Base-by-base conservation (phyloP, 169 alveolate species). In the Eimeria sp. region DNA sequence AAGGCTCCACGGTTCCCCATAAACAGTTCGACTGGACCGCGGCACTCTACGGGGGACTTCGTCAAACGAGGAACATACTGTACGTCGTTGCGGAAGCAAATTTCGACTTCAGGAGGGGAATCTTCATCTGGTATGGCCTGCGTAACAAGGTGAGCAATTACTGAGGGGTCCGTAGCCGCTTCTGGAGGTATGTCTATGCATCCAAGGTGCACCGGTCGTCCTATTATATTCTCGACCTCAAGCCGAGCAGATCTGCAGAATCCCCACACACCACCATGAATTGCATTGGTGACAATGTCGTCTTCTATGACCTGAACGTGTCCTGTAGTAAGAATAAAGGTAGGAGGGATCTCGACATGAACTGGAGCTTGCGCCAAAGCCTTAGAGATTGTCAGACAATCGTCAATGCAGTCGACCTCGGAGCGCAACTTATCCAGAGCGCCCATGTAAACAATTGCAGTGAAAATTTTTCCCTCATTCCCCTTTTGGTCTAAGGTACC, bases 191-290 rank as follows among this genome's bases (percentile, higher is more conserved):
- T 93, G 89, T 96, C 95, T 30, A 88, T 6, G 72, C 83, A 62
- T 8, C 96, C 96, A 60, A 83, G 60, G 37, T 43, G 49, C 8
- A 72, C 96, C n/a, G 95, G 95, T 20, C 95, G 83, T 23, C 85
- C 95, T 27, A 88, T 64, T 46, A 30, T 88, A n/a, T 88, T 90
- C 52, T 90, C 95, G 52, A 93, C 64, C 43, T 93, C 96, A 83
- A 97, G 96, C 58, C 76, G 95, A 33, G 97, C 96, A 27, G 97
- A 95, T 33, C 91, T 85, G 76, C 95, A 89, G 62, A 97, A 91
- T 14, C 97, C 97, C 97, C 97, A 95, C 68, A 97, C 88, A 11
- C 98, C 98, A 0, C 97, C 94, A 54, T 95, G 91, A 33, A 43
- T n/a, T 56, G 97, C 96, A 27, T 37, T 62, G 64, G 27, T n/a